Evolutionary conservation across 202 grass and related monocot species (phyloP), one percentile per base, ranked within the genome.

Genomic region (Brachypodium distachyon): DNA sequence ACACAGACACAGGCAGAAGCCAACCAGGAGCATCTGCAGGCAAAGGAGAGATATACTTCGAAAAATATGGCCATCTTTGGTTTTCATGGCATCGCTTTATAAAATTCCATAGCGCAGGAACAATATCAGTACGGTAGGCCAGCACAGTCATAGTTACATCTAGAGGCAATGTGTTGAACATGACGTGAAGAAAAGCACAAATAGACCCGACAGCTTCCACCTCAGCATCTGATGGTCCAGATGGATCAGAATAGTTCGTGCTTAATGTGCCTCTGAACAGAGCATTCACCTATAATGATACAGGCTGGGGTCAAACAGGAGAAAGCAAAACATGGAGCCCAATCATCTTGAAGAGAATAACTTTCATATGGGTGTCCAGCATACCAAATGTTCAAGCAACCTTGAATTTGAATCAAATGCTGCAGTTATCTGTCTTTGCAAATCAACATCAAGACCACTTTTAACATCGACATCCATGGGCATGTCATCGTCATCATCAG

Each of bases 41-140:
- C 73, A 91, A 49, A 63, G 87, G 66, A 32, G 69, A 67, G 52
- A 84, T 78, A 74, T 89, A 79, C 82, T 93, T 92, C 26, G 74
- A 77, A 85, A 90, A 90, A 67, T 80, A 46, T 60, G 89, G 96
- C 96, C 96, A 99, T 76, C 67, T 90, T 84, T 87, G 81, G 87
- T 80, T 99, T 51, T 83, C 74, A 85, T 99, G 67, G 67, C 96
- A 99, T 50, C 82, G 71, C 47, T 90, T 99, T 88, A 96, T 89
- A 70, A 96, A 99, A 73, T 80, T 88, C 96, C 96, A 99, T 36
- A 99, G 77, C 43, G 87, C 85, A 62, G 80, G 92, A 87, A 99
- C 92, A 88, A 99, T 92, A 49, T 99, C 96, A 78, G 96, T 95
- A 53, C 92, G 88, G 81, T 99, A 99, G 7, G 89, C 92, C 61